Conservation (phyloP, 192 early-diverging fungal genomes). For the Lunasporangiospora selenospora region DNA sequence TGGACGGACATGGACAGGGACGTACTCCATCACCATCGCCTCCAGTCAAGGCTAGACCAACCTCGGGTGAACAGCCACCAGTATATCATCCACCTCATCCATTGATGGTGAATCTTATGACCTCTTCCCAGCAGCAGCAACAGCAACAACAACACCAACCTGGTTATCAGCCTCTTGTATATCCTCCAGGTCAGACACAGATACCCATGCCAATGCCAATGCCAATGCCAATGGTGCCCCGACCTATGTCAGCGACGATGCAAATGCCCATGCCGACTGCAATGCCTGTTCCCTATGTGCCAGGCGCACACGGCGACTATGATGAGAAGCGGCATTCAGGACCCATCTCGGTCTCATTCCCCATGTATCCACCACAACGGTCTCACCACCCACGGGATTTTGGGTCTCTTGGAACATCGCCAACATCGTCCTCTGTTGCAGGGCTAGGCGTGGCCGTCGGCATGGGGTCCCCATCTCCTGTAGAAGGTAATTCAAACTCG, state of each 20-base stretch:
- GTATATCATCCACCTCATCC: slow-evolving; percentile 16
- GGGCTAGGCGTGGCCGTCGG: too few species aligned
- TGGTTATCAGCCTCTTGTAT: slow-evolving; percentile 5
- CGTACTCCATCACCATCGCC: neutral
- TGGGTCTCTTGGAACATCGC: neutral
- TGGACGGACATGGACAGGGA: slow-evolving; percentile 9
- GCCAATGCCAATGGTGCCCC: slow-evolving; percentile 28
- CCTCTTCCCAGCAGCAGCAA: neutral
- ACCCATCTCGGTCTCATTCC: slow-evolving; percentile 41
- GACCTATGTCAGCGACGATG: slow-evolving; percentile 9
- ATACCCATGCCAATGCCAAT: slow-evolving; percentile 7
- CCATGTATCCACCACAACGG: neutral
- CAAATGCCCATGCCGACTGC: slow-evolving; percentile 13
- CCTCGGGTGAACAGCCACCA: slow-evolving; percentile 13
- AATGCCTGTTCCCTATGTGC: slow-evolving; percentile 36
- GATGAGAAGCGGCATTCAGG: slow-evolving; percentile 19
- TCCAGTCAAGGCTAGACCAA: slow-evolving; percentile 10
- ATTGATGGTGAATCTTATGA: slow-evolving; percentile 24
- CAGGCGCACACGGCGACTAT: neutral
- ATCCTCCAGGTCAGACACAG: neutral
- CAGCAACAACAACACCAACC: slow-evolving; percentile 13
- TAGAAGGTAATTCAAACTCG: neutral
- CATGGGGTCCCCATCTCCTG: too few species aligned
- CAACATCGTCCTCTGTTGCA: neutral
- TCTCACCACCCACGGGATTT: neutral